Evolutionary conservation across 2,329 filamentous ascomycete genomes (phyloP).

Genomic region (Colletotrichum trifolii): DNA sequence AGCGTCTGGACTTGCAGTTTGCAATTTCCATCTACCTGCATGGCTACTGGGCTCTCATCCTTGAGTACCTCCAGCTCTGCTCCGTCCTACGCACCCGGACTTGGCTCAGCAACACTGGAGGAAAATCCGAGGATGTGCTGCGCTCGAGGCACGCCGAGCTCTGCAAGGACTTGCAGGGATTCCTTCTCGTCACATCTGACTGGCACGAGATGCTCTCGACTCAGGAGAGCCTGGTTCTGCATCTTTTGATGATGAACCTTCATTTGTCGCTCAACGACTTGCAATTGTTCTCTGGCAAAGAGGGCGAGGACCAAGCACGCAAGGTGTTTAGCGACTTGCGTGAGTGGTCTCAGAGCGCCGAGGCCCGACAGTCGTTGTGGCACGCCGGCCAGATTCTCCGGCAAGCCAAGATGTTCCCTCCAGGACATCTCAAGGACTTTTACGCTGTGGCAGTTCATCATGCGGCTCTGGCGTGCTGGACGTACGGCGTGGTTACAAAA

Average conservation of each 20-base stretch:
- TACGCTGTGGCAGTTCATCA: constrained; percentile 77
- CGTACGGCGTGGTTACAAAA: constrained; percentile 69
- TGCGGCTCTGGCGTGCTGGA: constrained; percentile 75
- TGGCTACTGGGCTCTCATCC: constrained; percentile 73
- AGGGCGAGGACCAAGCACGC: constrained; percentile 73
- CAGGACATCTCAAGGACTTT: constrained; percentile 70
- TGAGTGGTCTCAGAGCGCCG: constrained; percentile 66
- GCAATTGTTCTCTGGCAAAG: constrained; percentile 75
- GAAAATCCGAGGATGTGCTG: constrained; percentile 58
- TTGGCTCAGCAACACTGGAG: constrained; percentile 54
- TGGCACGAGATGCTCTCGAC: constrained; percentile 56
- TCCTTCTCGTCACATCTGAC: constrained; percentile 55
- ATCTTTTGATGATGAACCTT: constrained; percentile 71
- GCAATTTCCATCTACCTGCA: constrained; percentile 71
- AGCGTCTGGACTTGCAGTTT: constrained; percentile 65
- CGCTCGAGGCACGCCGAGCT: constrained; percentile 71
- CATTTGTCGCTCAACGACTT: constrained; percentile 74
- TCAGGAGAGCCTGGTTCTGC: constrained; percentile 60
- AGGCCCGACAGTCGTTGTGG: constrained; percentile 71
- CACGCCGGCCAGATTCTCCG: constrained; percentile 75
- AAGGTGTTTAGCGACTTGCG: constrained; percentile 67
- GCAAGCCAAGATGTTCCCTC: constrained; percentile 65
- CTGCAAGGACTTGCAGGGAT: constrained; percentile 63
- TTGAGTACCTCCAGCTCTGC: constrained; percentile 72
- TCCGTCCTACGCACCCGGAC: constrained; percentile 60